Evolutionary conservation across 1,284 basidiomycete species (phyloP).

Genomic region (Sanguinoderma infundibulare): DNA sequence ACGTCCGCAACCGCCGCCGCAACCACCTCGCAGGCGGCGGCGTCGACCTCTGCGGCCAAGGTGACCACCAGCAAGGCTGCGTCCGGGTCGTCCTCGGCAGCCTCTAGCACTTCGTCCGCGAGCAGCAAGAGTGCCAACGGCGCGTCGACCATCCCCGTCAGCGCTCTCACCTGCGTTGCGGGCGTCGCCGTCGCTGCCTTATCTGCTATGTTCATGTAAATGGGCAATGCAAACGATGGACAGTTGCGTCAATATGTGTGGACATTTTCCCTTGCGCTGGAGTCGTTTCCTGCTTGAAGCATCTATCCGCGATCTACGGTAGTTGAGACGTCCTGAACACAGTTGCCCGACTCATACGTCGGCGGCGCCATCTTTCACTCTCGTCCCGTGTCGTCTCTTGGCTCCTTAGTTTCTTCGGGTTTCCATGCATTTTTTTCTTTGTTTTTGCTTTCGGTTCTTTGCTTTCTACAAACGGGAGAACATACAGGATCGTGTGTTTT

Average conservation of each 20-base stretch:
- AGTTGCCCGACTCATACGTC: neutral
- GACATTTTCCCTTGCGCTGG: neutral
- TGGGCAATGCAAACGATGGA: neutral
- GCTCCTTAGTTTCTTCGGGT: conserved; percentile 5
- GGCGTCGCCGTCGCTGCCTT: conserved; percentile 33
- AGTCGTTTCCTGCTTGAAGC: neutral
- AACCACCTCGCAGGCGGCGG: conserved; percentile 22
- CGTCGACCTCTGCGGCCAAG: conserved; percentile 24
- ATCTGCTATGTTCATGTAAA: conserved; percentile 35
- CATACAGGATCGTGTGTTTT: conserved; percentile 23
- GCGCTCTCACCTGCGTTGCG: conserved; percentile 32
- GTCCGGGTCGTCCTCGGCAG: conserved; percentile 19
- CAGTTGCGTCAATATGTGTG: too few relatives aligned
- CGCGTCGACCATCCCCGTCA: conserved; percentile 29
- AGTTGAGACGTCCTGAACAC: conserved; percentile 1
- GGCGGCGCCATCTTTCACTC: neutral
- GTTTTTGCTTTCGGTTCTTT: neutral
- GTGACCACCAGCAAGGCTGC: conserved; percentile 16
- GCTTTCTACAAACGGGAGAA: neutral
- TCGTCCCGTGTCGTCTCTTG: neutral
- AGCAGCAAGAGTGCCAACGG: conserved; percentile 32
- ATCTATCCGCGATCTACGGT: conserved; percentile 14
- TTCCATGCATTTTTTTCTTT: neutral
- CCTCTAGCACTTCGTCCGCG: conserved; percentile 27
- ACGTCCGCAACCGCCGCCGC: conserved; percentile 18